Evolutionary conservation across 2,329 filamentous ascomycete genomes (phyloP).

Genomic region (Phialophora verrucosa): DNA sequence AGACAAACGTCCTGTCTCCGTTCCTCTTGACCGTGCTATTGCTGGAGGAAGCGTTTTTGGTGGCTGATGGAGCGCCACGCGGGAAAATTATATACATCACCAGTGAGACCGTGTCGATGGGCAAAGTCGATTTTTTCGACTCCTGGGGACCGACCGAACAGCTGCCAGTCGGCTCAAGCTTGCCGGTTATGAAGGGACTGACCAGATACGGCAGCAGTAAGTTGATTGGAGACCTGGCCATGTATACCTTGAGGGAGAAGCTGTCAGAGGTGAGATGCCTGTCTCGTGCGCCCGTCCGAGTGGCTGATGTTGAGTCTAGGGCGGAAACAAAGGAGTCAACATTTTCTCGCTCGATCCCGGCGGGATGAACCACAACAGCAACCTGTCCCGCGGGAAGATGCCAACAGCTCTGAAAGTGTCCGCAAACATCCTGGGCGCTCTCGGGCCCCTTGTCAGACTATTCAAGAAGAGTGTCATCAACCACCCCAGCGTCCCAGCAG

Average conservation of each 20-base stretch:
- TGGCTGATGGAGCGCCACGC: background rate
- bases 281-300: background rate
- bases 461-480: conserved; percentile 17
- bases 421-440: conserved; percentile 1
- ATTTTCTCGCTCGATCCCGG: conserved; percentile 17
- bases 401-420: background rate
- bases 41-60: conserved; percentile 8
- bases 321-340: conserved; percentile 6
- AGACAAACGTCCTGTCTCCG: conserved; percentile 16
- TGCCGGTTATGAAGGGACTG: conserved; percentile 12
- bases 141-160: conserved; percentile 18
- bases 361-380: conserved; percentile 18
- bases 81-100: conserved; percentile 14
- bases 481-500: conserved; percentile 16
- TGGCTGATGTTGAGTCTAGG: conserved; percentile 6
- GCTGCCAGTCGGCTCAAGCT: conserved; percentile 3
- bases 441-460: conserved; percentile 5
- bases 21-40: conserved; percentile 17
- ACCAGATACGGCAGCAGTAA: conserved; percentile 21
- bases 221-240: conserved; percentile 9
- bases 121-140: conserved; percentile 15
- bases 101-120: conserved; percentile 8
- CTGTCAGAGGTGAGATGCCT: conserved; percentile 1
- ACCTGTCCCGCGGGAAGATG: conserved; percentile 12
- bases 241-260: conserved; percentile 20